phyloP scores from a whole-genome alignment of 306 rosid genomes.

The Macrotyloma uniflorum region DNA sequence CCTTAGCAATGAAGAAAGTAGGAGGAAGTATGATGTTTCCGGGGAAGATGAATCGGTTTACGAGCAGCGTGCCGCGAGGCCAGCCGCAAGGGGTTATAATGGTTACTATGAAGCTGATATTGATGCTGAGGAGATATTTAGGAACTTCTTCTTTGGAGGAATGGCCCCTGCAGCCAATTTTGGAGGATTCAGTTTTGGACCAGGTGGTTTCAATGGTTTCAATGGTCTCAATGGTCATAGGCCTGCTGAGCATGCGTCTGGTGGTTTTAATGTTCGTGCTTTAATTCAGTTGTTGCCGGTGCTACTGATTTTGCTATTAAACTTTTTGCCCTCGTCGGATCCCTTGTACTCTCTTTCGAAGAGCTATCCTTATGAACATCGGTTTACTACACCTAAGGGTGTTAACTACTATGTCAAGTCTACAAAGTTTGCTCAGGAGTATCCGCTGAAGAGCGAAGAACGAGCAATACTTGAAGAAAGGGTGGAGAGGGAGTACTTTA shows the following conservation, averaged over 20 bases:
- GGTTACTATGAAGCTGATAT: slow-evolving; percentile 79
- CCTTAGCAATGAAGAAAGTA: slow-evolving; percentile 70
- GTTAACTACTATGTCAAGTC: slow-evolving; percentile 88
- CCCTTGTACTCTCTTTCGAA: slow-evolving; percentile 66
- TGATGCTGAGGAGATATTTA: slow-evolving; percentile 88
- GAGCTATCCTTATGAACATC: slow-evolving; percentile 70
- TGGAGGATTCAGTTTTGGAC: slow-evolving; percentile 80
- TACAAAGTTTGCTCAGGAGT: slow-evolving; percentile 67
- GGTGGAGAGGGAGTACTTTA: slow-evolving; percentile 79
- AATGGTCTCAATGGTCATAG: slow-evolving; percentile 43
- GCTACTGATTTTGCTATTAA: slow-evolving; percentile 64
- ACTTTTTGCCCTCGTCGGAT: slow-evolving; percentile 82
- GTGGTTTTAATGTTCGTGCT: slow-evolving; percentile 64
- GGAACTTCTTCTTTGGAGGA: slow-evolving; percentile 93
- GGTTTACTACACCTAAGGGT: slow-evolving; percentile 64
- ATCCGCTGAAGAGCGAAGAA: slow-evolving; percentile 51
- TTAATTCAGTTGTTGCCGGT: slow-evolving; percentile 80
- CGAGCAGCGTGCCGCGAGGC: slow-evolving; percentile 63
- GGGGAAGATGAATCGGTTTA: slow-evolving; percentile 77
- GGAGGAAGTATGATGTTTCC: slow-evolving; percentile 67
- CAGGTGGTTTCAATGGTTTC: slow-evolving; percentile 48
- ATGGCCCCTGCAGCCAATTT: slow-evolving; percentile 79
- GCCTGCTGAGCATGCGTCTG: slow-evolving; percentile 62
- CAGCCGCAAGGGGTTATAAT: slow-evolving; percentile 51
- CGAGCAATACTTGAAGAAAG: slow-evolving; percentile 54